These are phyloP conservation scores for Collybia sordida DNA, from an alignment of 768 basidiomycete genomes.

Conservation along the genomic window DNA sequence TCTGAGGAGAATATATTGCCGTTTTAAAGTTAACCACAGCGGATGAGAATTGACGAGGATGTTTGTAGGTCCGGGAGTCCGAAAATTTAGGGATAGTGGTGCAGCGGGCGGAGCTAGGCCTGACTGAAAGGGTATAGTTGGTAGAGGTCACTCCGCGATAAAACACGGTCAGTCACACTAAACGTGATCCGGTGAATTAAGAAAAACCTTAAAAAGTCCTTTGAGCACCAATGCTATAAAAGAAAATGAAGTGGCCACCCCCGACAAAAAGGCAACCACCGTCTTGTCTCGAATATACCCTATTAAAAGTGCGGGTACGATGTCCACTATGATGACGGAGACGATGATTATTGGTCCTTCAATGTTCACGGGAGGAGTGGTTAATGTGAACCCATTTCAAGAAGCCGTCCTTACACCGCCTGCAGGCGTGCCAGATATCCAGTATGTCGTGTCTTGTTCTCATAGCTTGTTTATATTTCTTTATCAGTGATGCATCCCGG, in stretches of 20 bases:
- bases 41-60: too few relatives aligned
- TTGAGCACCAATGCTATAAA: not conserved
- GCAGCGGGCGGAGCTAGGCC: too few relatives aligned
- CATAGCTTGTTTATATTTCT: not conserved
- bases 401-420: too few relatives aligned
- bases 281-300: too few relatives aligned
- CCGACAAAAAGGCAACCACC: not conserved
- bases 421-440: conserved; percentile 2
- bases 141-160: too few relatives aligned
- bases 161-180: conserved; percentile 1
- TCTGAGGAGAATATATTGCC: too few relatives aligned
- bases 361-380: not conserved
- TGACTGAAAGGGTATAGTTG: too few relatives aligned
- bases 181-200: not conserved
- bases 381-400: not conserved
- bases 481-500: conserved; percentile 4
- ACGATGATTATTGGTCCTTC: not conserved
- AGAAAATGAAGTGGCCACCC: not conserved
- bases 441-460: not conserved
- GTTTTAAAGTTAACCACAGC: too few relatives aligned
- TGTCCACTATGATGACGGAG: not conserved
- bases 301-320: not conserved
- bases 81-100: too few relatives aligned
- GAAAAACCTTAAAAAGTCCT: not conserved
- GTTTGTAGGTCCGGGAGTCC: too few relatives aligned